phyloP scores from a whole-genome alignment of 306 rosid species.

The Datisca glomerata region DNA sequence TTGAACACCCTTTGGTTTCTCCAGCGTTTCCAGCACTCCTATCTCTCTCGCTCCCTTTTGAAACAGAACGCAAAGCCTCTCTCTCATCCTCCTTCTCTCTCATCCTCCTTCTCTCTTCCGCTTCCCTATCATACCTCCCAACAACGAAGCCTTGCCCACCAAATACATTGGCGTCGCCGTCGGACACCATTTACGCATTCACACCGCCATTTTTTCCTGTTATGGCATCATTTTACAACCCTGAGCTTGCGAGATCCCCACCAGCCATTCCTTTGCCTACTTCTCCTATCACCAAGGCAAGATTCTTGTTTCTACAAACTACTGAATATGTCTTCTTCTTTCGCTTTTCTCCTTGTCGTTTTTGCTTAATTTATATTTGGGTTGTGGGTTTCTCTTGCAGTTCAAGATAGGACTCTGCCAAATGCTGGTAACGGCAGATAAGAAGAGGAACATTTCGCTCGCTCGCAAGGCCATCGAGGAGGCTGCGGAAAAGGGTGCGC shows the following conservation, averaged over 20 bases:
- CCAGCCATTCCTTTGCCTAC: slow-evolving; percentile 54
- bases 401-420: slow-evolving; percentile 83
- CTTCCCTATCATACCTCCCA: slow-evolving; percentile 3
- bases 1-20: no score
- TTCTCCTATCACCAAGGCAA: slow-evolving; percentile 64
- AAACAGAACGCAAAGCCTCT: slow-evolving; percentile 8
- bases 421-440: slow-evolving; percentile 65
- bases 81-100: slow-evolving; percentile 19
- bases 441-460: slow-evolving; percentile 64
- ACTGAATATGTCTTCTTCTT: neutral
- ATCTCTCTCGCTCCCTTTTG: slow-evolving; percentile 21
- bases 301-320: neutral
- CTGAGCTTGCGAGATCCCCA: slow-evolving; percentile 66
- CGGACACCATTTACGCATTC: slow-evolving; percentile 10
- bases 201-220: slow-evolving; percentile 17
- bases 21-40: slow-evolving; percentile 18
- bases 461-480: slow-evolving; percentile 70
- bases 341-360: neutral
- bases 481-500: slow-evolving; percentile 69
- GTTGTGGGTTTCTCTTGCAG: slow-evolving; percentile 20
- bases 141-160: neutral
- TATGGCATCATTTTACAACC: slow-evolving; percentile 47
- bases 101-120: neutral
- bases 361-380: slow-evolving; percentile 6
- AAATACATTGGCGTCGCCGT: slow-evolving; percentile 11